Evolutionary conservation across 2,329 filamentous ascomycete species (phyloP).

Genomic region (Colletotrichum filicis): DNA sequence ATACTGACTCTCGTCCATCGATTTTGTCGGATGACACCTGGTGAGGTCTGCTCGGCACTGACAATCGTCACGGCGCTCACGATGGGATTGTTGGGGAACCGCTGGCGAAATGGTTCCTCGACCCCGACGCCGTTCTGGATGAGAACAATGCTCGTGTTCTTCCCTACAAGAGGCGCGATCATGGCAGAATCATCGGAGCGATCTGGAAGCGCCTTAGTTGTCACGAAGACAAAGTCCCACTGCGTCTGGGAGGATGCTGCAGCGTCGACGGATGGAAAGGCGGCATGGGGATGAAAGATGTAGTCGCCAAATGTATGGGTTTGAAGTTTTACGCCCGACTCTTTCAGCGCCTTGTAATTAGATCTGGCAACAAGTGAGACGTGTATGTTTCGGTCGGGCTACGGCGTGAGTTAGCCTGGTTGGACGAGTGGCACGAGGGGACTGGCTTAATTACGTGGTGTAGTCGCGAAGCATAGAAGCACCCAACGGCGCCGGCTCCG

Average conservation of each 20-base stretch:
- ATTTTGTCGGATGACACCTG: conserved; percentile 75
- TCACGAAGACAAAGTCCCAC: conserved; percentile 74
- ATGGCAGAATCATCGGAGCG: conserved; percentile 69
- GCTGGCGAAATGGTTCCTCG: conserved; percentile 71
- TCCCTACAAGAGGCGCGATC: conserved; percentile 68
- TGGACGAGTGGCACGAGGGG: not conserved
- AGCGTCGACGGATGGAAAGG: conserved; percentile 71
- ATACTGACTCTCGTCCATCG: conserved; percentile 79
- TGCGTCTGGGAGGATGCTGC: conserved; percentile 48
- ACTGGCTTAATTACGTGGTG: conserved; percentile 59
- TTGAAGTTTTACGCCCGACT: conserved; percentile 70
- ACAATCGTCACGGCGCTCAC: conserved; percentile 77
- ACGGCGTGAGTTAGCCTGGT: conserved; percentile 32
- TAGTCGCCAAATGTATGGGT: conserved; percentile 77
- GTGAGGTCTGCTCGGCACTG: conserved; percentile 72
- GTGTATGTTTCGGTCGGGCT: conserved; percentile 62
- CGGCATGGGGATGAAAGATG: conserved; percentile 68
- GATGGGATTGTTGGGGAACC: conserved; percentile 70
- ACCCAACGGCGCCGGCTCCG: conserved; percentile 77
- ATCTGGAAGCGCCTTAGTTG: conserved; percentile 77
- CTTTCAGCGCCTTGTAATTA: conserved; percentile 74
- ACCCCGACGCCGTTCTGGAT: conserved; percentile 80
- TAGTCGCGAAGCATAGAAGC: conserved; percentile 77
- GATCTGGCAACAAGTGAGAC: conserved; percentile 80
- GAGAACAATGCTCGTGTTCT: conserved; percentile 68